A percentile compares a stretch with the other conserved stretches of the same genome.
phyloP scores from a whole-genome alignment of 164 flowering plant genomes.

The Nelumbo lutea region DNA sequence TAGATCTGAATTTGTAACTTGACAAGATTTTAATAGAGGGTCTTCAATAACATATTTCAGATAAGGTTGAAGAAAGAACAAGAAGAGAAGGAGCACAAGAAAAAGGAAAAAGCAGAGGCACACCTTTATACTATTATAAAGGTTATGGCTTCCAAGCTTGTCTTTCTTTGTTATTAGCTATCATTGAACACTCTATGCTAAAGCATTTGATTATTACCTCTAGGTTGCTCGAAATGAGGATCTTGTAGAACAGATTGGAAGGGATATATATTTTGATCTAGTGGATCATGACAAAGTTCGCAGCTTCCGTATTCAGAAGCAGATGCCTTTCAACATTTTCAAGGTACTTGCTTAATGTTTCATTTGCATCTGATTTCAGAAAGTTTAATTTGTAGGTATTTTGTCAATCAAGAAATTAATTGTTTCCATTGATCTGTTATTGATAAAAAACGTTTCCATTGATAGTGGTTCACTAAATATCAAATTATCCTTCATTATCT shows the following conservation, averaged over 20 bases:
- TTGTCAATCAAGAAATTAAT: too few relatives aligned
- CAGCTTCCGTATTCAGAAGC: constrained; percentile 72
- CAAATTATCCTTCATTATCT: not conserved
- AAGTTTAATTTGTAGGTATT: too few relatives aligned
- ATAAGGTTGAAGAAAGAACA: constrained; percentile 84
- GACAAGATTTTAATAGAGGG: constrained; percentile 4
- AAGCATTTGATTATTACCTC: constrained; percentile 4
- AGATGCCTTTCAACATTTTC: constrained; percentile 51
- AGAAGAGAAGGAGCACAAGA: constrained; percentile 86
- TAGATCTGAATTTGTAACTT: not conserved
- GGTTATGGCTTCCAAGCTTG: constrained; percentile 30
- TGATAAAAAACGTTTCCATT: too few relatives aligned
- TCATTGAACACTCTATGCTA: not conserved
- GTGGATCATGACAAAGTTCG: constrained; percentile 88
- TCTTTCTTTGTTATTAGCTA: not conserved
- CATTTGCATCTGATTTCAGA: too few relatives aligned
- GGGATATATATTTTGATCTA: constrained; percentile 74
- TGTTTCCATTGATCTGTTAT: too few relatives aligned
- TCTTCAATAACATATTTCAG: constrained; percentile 27
- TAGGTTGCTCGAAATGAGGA: constrained; percentile 83
- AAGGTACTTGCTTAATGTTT: constrained; percentile 36
- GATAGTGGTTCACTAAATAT: too few relatives aligned
- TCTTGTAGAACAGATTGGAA: constrained; percentile 72
- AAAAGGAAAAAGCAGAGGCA: constrained; percentile 81
- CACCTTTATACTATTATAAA: constrained; percentile 79